phyloP scores from a whole-genome alignment of 805 yeast genomes.

The Cyberlindnera americana region DNA sequence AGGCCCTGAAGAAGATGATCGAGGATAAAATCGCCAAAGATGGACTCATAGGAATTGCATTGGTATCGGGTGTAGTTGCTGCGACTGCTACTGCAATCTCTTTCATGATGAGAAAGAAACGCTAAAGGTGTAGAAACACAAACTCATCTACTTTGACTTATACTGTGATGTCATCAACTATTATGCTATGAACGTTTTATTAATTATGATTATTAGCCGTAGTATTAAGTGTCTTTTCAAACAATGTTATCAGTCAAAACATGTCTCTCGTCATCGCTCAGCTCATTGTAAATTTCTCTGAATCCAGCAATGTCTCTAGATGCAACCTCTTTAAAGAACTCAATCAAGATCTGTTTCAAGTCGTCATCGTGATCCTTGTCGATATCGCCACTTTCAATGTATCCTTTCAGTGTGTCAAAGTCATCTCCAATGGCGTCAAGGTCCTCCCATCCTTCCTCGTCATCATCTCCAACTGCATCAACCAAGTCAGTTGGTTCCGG shows the following conservation, averaged over 20 bases:
- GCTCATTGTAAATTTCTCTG: constrained; percentile 42
- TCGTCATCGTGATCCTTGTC: constrained; percentile 8
- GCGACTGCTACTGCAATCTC: constrained; percentile 67
- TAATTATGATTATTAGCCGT: background rate
- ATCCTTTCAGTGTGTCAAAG: constrained; percentile 58
- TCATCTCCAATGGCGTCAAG: constrained; percentile 64
- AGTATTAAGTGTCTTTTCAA: no score
- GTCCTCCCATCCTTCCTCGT: constrained; percentile 73
- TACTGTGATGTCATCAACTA: no score
- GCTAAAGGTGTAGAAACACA: no score
- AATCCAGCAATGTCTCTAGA: constrained; percentile 48
- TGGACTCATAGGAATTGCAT: constrained; percentile 83
- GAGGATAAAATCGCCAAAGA: constrained; percentile 84
- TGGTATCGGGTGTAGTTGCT: constrained; percentile 83
- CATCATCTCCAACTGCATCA: constrained; percentile 62
- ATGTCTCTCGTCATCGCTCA: constrained; percentile 41
- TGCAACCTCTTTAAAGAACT: constrained; percentile 45
- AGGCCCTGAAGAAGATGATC: constrained; percentile 65
- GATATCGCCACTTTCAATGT: constrained; percentile 42
- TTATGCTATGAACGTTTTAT: background rate
- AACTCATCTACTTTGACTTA: background rate
- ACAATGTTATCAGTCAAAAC: constrained; percentile 47
- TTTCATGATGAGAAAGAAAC: constrained; percentile 35
- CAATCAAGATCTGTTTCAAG: constrained; percentile 37
- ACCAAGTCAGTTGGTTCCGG: constrained; percentile 35